Percentiles rank a stretch among this genome's conserved stretches.
phyloP scores from a whole-genome alignment of 2,329 filamentous ascomycete species.

The Moelleriella libera region DNA sequence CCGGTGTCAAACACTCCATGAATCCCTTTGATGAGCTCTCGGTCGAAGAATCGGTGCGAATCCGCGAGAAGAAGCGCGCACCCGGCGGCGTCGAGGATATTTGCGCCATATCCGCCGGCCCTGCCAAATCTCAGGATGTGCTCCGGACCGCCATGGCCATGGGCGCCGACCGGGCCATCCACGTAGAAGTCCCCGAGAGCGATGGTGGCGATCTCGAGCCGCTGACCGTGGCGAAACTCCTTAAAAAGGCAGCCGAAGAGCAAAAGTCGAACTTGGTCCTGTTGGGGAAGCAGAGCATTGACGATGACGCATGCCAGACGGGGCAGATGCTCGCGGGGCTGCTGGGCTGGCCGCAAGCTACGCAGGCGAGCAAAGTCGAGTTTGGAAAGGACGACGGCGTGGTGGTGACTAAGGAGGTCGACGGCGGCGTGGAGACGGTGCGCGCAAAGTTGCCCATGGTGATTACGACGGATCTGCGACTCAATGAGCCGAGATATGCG shows the following conservation, averaged over 20 bases:
- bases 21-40: slow-evolving; percentile 99
- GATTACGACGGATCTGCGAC: slow-evolving; percentile 82
- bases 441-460: slow-evolving; percentile 77
- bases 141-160: slow-evolving; percentile 97
- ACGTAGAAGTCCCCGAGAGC: slow-evolving; percentile 66
- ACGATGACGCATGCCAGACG: slow-evolving; percentile 90
- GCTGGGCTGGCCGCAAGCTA: slow-evolving; percentile 86
- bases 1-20: slow-evolving; percentile 92
- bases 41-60: slow-evolving; percentile 86
- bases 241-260: slow-evolving; percentile 64
- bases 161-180: slow-evolving; percentile 85
- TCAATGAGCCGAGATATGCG: slow-evolving; percentile 93
- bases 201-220: slow-evolving; percentile 60
- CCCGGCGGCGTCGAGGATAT: slow-evolving; percentile 77
- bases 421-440: slow-evolving; percentile 87
- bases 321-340: slow-evolving; percentile 95
- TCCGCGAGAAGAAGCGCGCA: slow-evolving; percentile 72
- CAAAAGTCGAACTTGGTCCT: slow-evolving; percentile 87
- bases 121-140: slow-evolving; percentile 73
- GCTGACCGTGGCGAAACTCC: slow-evolving; percentile 79
- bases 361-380: slow-evolving; percentile 75
- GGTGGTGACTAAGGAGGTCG: slow-evolving; percentile 79
- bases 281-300: slow-evolving; percentile 94
- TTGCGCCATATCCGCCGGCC: slow-evolving; percentile 76
- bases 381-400: slow-evolving; percentile 58